Evolutionary conservation across 768 basidiomycete genomes (phyloP), one percentile per base, ranked within the genome.

Genomic region (Cytidiella melzeri): DNA sequence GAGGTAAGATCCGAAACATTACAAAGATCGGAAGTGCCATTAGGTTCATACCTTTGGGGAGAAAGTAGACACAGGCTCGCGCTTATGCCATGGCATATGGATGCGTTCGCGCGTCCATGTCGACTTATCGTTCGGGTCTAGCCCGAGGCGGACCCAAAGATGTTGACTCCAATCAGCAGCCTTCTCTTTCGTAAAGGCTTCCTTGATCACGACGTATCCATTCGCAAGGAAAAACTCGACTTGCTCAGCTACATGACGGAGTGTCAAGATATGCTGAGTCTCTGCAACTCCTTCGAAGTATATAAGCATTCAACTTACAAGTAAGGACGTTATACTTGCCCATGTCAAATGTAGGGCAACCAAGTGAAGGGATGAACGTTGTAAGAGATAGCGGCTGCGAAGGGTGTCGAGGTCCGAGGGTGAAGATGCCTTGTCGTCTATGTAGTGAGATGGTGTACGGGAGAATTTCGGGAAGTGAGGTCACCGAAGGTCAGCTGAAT

Each of bases 41-140:
- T n/a, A 5, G 3, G 4, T 4, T 5, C 39, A 27, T 55, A 72
- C 77, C 67, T 75, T 79, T 2, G 80, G 77, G 9, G 78, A 71
- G 58, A 79, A 79, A 1, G 61, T 67, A 4, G 70, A 62, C n/a
- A 79, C 73, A 39, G 57, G 60, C 51, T 74, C 73, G 18, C 73
- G 64, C 41, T 60, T 69, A 55, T 74, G 74, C 62, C 65, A 73
- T 3, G 81, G 81, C 75, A 83, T 76, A 58, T 81, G 78, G 36
- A 73, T 70, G 18, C 73, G 68, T 51, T 78, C 78, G 40, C 62
- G 61, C 50, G 67, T 64, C 77, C 80, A 81, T n/a, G 77, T 77
- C 11, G 72, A 63, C 57, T 74, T 76, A 57, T 83, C 76, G 37
- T 69, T 59, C 5, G 76, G 75, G 54, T 80, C 74, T 55, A 77